phyloP scores from a whole-genome alignment of 768 basidiomycete species.

The Boletus speciosus region DNA sequence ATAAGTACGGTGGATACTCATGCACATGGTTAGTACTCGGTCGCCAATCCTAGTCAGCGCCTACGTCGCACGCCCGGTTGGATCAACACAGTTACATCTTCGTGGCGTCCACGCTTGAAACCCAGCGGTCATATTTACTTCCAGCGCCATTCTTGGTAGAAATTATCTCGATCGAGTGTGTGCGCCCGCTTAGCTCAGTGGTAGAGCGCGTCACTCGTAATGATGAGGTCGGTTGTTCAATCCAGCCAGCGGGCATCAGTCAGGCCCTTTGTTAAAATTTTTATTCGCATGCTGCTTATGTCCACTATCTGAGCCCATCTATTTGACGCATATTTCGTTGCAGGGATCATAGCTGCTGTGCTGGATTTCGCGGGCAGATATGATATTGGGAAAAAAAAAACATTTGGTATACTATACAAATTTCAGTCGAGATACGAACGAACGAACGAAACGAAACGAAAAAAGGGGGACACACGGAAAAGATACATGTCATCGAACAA shows the following conservation, averaged over 20 bases:
- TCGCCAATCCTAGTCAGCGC: too few species aligned
- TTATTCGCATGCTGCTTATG: too few species aligned
- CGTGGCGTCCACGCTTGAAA: too few species aligned
- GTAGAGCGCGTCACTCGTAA: slow-evolving; percentile 45
- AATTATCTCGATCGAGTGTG: too few species aligned
- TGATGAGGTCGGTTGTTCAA: slow-evolving; percentile 47
- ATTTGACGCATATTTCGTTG: neutral
- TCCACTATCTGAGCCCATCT: too few species aligned
- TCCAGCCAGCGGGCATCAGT: slow-evolving; percentile 39
- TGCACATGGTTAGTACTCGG: too few species aligned
- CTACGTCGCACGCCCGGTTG: too few species aligned
- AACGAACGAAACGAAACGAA: neutral
- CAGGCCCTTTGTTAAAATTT: too few species aligned
- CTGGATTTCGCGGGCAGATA: neutral
- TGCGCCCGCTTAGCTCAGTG: slow-evolving; percentile 42
- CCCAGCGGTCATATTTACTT: too few species aligned
- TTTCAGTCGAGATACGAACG: slow-evolving; percentile 9
- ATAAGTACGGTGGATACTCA: too few species aligned
- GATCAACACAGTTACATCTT: too few species aligned
- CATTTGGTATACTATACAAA: slow-evolving; percentile 23
- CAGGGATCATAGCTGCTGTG: neutral
- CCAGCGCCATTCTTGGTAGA: too few species aligned
- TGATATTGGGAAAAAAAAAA: neutral
- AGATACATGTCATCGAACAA: slow-evolving; percentile 8
- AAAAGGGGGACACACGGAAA: neutral